Evolutionary conservation across 179 eudicot species (phyloP), one percentile per base, ranked within the genome.

Genomic region (Camellia oleifera): DNA sequence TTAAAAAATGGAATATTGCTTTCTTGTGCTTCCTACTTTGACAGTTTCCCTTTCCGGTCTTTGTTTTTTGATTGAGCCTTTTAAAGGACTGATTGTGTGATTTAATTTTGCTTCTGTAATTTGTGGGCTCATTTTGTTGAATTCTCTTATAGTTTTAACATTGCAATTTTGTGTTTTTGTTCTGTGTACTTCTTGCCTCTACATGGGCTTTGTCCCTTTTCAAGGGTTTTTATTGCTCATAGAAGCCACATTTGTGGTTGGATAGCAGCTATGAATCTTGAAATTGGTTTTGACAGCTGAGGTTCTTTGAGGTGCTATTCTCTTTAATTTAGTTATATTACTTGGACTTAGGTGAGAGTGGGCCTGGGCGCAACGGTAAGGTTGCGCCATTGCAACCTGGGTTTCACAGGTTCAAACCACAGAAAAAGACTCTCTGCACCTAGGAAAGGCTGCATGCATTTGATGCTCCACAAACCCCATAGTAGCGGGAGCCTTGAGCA

Each of bases 131-230:
- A 32, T 13, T 20, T 73, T 56, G 32, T 13, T 40, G 65, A 63
- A 23, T 20, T 20, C 42, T 63, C 12, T 18, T 3, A 18, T 63
- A 17, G 11, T 48, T 9, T 48, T 70, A 1, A 10, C 53, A 17
- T 46, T 70, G 14, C 11, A 20, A 63, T 74, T 74, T 61, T 61
- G 65, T 61, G 20, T 61, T 61, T 61, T 61, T 5, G 65, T 61
- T 20, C n/a, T 32, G 50, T 56, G 63, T 56, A 74, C 48, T 63
- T 60, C 64, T 72, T 72, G 75, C 15, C 75, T 52, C 2, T 20
- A 54, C 12, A 6, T 73, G 76, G 20, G 46, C n/a, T 40, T 54
- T 56, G 46, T 12, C 5, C 63, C 40, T 7, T 26, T 73, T 32
- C 2, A 46, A 54, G 14, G n/a, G 76, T 4, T 73, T 63, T 62